Conservation (phyloP, 2,329 filamentous ascomycete species). For the Verruconis gallopava region DNA sequence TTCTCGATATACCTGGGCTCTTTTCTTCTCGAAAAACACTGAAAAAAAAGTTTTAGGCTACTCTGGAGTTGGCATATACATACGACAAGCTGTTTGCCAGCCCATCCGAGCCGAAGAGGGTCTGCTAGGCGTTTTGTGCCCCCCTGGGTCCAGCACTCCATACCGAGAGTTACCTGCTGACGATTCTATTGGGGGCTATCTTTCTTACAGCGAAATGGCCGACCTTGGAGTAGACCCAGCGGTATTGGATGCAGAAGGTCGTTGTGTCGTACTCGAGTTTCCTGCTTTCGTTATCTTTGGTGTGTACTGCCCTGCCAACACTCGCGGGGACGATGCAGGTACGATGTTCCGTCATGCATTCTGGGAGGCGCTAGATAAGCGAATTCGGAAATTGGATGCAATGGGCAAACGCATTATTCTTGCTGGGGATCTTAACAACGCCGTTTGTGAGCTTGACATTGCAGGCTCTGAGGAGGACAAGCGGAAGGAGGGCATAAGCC, state of each 20-base stretch:
- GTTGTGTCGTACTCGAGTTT: constrained; percentile 85
- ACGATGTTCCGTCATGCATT: constrained; percentile 75
- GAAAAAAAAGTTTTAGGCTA: constrained; percentile 75
- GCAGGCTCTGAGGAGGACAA: constrained; percentile 61
- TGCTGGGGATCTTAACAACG: constrained; percentile 80
- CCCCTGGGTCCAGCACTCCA: constrained; percentile 54
- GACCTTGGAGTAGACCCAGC: constrained; percentile 52
- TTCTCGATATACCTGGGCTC: constrained; percentile 11
- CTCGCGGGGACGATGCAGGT: constrained; percentile 56
- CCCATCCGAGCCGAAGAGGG: constrained; percentile 90
- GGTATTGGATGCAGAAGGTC: constrained; percentile 76
- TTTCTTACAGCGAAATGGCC: constrained; percentile 52
- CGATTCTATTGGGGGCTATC: constrained; percentile 82
- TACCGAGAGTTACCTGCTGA: constrained; percentile 64
- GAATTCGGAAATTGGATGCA: constrained; percentile 69
- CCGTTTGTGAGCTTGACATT: constrained; percentile 55
- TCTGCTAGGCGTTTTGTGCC: constrained; percentile 66
- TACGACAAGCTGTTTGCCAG: constrained; percentile 69
- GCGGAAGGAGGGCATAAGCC: constrained; percentile 52
- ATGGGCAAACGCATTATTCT: constrained; percentile 77
- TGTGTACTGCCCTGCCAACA: constrained; percentile 80
- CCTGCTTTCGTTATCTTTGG: constrained; percentile 88
- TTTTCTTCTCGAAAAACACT: not conserved
- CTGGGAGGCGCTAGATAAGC: constrained; percentile 63
- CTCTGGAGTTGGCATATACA: constrained; percentile 91